These are phyloP conservation scores for Oryza rufipogon DNA, from an alignment of 176 grass and related monocot genomes.

Conservation along the genomic window DNA sequence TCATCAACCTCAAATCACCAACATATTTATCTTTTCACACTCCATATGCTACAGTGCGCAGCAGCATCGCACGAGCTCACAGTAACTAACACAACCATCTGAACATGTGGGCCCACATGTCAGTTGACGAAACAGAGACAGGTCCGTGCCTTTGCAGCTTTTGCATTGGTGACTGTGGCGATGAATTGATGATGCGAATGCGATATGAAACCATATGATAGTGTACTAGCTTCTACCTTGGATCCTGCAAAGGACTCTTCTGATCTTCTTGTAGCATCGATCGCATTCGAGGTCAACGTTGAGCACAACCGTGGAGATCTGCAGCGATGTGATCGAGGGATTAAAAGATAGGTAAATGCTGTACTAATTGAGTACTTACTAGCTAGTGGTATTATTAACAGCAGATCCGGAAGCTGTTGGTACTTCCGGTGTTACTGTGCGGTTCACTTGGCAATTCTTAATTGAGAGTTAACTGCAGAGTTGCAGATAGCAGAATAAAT, in stretches of 20 bases:
- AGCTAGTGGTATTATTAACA: not conserved
- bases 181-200: not conserved
- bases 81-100: not conserved
- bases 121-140: conserved; percentile 4
- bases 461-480: conserved; percentile 15
- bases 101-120: conserved; percentile 26
- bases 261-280: conserved; percentile 85
- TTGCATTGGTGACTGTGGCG: conserved; percentile 18
- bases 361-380: too few relatives aligned
- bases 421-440: too few relatives aligned
- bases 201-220: conserved; percentile 13
- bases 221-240: conserved; percentile 52
- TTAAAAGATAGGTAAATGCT: conserved; percentile 39
- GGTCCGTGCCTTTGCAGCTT: not conserved
- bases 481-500: not conserved
- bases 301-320: conserved; percentile 77
- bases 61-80: not conserved
- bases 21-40: not conserved
- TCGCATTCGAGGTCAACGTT: conserved; percentile 85
- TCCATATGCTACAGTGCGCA: too few relatives aligned
- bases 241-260: conserved; percentile 74
- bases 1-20: not conserved
- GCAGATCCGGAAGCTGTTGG: conserved; percentile 14
- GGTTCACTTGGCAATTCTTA: not conserved
- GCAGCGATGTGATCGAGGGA: conserved; percentile 27